phyloP scores from a whole-genome alignment of 2,329 filamentous ascomycete species.

The Alternaria infectoria region DNA sequence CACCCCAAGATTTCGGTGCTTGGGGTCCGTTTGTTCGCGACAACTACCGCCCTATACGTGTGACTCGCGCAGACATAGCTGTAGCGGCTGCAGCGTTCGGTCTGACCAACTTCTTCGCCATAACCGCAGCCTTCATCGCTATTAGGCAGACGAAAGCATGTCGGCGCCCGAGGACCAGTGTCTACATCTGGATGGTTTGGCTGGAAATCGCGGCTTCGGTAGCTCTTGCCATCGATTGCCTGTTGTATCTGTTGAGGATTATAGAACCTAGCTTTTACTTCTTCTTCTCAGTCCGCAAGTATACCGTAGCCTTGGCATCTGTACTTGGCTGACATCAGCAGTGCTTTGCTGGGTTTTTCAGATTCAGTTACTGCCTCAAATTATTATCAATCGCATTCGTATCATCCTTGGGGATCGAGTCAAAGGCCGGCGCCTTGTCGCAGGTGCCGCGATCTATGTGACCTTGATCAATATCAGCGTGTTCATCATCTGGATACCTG shows the following conservation, averaged over 20 bases:
- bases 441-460: conserved; percentile 21
- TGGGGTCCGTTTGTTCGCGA: conserved; percentile 36
- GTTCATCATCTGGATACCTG: conserved; percentile 38
- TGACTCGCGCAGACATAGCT: conserved; percentile 26
- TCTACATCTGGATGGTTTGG: conserved; percentile 58
- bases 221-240: conserved; percentile 49
- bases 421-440: conserved; percentile 21
- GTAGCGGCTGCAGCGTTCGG: conserved; percentile 28
- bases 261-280: conserved; percentile 44
- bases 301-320: not conserved
- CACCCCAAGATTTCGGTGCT: conserved; percentile 24
- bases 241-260: conserved; percentile 36
- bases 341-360: conserved; percentile 36
- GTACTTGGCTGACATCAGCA: conserved; percentile 11
- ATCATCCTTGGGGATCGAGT: conserved; percentile 28
- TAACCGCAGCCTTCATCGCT: conserved; percentile 40
- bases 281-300: conserved; percentile 36
- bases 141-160: conserved; percentile 29
- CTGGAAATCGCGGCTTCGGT: conserved; percentile 53
- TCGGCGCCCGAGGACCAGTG: conserved; percentile 34
- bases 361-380: conserved; percentile 38
- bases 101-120: conserved; percentile 26
- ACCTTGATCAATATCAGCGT: conserved; percentile 40
- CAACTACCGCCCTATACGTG: conserved; percentile 21
- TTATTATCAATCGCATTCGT: conserved; percentile 38